A percentile compares a stretch with the other conserved stretches of the same genome.
Evolutionary conservation across 192 early-diverging fungal genomes (phyloP).

Genomic region (Coemansia sp.): DNA sequence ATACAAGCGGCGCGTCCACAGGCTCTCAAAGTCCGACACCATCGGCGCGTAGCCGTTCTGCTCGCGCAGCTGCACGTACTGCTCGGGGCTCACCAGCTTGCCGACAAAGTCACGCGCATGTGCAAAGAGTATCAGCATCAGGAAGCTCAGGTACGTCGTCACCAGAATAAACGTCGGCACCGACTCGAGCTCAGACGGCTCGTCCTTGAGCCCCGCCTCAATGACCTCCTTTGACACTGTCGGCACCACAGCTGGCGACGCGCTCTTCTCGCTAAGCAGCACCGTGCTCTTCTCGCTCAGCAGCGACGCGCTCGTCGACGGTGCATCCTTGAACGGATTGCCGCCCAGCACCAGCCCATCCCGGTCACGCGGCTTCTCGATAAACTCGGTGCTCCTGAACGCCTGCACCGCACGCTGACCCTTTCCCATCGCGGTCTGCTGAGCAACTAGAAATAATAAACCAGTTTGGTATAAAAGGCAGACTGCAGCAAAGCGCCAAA

Average conservation of each 20-base stretch:
- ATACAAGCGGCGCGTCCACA: conserved; percentile 91
- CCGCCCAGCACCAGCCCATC: conserved; percentile 19
- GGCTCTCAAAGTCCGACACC: conserved; percentile 94
- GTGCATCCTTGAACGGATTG: conserved; percentile 35
- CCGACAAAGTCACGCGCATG: conserved; percentile 92
- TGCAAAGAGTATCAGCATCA: conserved; percentile 90
- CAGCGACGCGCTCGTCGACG: conserved; percentile 23
- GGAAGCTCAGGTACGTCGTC: conserved; percentile 93
- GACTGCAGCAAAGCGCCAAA: no score
- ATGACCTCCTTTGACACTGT: conserved; percentile 2
- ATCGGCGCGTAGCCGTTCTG: conserved; percentile 87
- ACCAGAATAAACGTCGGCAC: conserved; percentile 83
- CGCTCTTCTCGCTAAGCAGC: conserved; percentile 12
- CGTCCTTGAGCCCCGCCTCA: not conserved
- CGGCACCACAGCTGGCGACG: conserved; percentile 7
- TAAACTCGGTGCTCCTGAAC: conserved; percentile 45
- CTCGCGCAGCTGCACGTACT: conserved; percentile 71
- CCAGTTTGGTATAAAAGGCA: not conserved
- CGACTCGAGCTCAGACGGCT: conserved; percentile 23
- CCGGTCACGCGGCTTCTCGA: conserved; percentile 34
- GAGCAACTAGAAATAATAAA: conserved; percentile 11
- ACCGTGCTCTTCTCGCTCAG: not conserved
- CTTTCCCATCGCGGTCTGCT: conserved; percentile 37
- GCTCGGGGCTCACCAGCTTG: conserved; percentile 68
- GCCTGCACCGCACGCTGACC: conserved; percentile 41